These are phyloP conservation scores for Stachybotrys chartarum DNA, from an alignment of 2,329 filamentous ascomycete genomes.

Conservation along the genomic window DNA sequence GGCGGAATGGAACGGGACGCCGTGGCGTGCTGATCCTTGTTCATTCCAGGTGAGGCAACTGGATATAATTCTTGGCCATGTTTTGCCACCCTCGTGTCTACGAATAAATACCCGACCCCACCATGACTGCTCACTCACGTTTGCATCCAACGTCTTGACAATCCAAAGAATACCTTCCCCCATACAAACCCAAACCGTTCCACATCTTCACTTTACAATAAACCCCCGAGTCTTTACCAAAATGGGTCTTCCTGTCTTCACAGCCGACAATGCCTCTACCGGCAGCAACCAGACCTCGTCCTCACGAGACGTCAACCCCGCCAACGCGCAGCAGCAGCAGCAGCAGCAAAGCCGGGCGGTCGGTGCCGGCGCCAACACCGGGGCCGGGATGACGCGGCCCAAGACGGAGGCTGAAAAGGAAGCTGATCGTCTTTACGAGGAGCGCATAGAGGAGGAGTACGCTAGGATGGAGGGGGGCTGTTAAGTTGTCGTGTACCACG, in stretches of 20 bases:
- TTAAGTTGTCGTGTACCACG: slow-evolving; percentile 10
- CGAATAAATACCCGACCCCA: not conserved
- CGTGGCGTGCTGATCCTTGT: no score
- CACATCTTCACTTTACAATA: not conserved
- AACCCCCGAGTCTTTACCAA: slow-evolving; percentile 1
- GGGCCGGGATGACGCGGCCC: slow-evolving; percentile 36
- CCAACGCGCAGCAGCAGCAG: slow-evolving; percentile 9
- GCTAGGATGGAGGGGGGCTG: slow-evolving; percentile 47
- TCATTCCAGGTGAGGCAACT: not conserved
- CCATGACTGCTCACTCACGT: not conserved
- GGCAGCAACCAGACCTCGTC: slow-evolving; percentile 5
- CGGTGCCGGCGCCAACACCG: slow-evolving; percentile 41
- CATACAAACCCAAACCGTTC: no score
- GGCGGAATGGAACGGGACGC: not conserved
- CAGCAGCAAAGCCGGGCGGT: slow-evolving; percentile 14
- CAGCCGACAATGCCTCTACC: not conserved
- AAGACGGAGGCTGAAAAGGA: slow-evolving; percentile 43
- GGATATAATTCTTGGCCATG: not conserved
- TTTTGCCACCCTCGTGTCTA: not conserved
- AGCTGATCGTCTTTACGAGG: slow-evolving; percentile 43
- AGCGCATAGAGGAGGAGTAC: slow-evolving; percentile 49
- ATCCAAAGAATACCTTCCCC: not conserved
- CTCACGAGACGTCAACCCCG: slow-evolving; percentile 4
- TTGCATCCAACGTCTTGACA: not conserved
- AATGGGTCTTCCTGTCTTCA: slow-evolving; percentile 20